Percentiles rank a stretch among this genome's conserved stretches.
Evolutionary conservation across 148 eudicot genomes (phyloP).

Genomic region (Cornus kousa): DNA sequence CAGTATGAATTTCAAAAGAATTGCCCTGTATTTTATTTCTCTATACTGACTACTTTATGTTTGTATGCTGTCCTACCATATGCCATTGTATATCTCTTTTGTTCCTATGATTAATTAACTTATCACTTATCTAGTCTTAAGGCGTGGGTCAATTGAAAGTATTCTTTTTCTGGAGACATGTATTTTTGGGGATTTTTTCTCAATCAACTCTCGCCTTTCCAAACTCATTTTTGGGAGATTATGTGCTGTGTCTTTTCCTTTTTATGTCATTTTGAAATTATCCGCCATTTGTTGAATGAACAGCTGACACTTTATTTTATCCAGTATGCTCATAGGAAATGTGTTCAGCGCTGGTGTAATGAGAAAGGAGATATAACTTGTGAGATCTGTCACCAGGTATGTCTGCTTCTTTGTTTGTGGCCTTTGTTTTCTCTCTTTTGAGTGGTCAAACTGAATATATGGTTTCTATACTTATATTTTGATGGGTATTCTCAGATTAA

Average conservation of each 20-base stretch:
- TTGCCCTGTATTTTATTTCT: neutral
- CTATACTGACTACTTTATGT: neutral
- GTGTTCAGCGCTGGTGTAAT: constrained; percentile 83
- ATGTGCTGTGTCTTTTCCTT: neutral
- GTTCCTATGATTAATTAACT: neutral
- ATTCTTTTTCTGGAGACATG: neutral
- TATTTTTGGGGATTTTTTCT: neutral
- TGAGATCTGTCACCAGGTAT: constrained; percentile 90
- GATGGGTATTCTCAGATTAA: neutral
- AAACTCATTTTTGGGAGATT: neutral
- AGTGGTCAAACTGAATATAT: neutral
- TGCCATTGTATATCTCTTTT: neutral
- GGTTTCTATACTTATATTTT: neutral
- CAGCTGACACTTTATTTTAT: neutral
- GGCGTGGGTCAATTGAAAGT: neutral
- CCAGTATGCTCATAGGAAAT: constrained; percentile 89
- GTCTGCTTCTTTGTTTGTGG: constrained; percentile 1
- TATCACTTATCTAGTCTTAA: neutral
- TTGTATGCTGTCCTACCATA: neutral
- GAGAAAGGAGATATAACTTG: constrained; percentile 83
- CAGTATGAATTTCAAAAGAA: neutral
- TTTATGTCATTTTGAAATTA: neutral
- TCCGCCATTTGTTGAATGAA: neutral
- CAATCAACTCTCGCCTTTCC: neutral
- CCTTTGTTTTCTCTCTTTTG: neutral